Evolutionary conservation across 1,284 basidiomycete genomes (phyloP).

Genomic region (Xanthoconium separans): DNA sequence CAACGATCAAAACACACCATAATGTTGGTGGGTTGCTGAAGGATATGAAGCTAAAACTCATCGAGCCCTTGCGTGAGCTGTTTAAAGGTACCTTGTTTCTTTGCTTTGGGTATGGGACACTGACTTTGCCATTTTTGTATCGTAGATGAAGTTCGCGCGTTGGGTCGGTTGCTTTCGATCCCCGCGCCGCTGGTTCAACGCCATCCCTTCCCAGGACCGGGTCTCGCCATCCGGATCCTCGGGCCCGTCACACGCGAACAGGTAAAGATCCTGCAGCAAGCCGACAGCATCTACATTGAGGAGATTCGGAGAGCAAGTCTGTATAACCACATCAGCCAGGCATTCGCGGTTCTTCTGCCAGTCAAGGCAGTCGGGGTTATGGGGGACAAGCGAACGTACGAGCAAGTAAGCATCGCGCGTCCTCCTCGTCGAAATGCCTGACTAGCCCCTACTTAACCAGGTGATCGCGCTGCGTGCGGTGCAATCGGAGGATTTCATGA

Average conservation of each 20-base stretch:
- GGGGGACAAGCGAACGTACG: slow-evolving; percentile 96
- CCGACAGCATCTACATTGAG: slow-evolving; percentile 96
- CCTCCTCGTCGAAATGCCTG: not conserved
- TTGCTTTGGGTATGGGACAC: not conserved
- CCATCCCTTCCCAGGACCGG: slow-evolving; percentile 99
- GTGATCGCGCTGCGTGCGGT: slow-evolving; percentile 91
- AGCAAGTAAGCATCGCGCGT: slow-evolving; percentile 63
- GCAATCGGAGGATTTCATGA: slow-evolving; percentile 96
- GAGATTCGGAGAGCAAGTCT: slow-evolving; percentile 92
- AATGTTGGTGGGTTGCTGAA: slow-evolving; percentile 97
- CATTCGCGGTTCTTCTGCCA: slow-evolving; percentile 96
- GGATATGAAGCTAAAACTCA: slow-evolving; percentile 99
- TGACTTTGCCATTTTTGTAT: not conserved
- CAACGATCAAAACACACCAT: slow-evolving; percentile 99
- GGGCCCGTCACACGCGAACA: slow-evolving; percentile 93
- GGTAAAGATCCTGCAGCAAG: slow-evolving; percentile 92
- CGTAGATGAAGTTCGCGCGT: slow-evolving; percentile 91
- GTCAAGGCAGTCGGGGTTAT: slow-evolving; percentile 97
- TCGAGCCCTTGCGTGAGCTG: slow-evolving; percentile 95
- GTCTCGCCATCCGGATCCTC: slow-evolving; percentile 97
- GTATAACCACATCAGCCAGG: slow-evolving; percentile 95
- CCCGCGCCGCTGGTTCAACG: slow-evolving; percentile 92
- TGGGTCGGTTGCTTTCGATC: slow-evolving; percentile 90
- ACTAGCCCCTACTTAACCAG: slow-evolving; percentile 33
- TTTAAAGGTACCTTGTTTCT: slow-evolving; percentile 80